Conservation (phyloP, 169 alveolate species). For the Eimeria acervulina region DNA sequence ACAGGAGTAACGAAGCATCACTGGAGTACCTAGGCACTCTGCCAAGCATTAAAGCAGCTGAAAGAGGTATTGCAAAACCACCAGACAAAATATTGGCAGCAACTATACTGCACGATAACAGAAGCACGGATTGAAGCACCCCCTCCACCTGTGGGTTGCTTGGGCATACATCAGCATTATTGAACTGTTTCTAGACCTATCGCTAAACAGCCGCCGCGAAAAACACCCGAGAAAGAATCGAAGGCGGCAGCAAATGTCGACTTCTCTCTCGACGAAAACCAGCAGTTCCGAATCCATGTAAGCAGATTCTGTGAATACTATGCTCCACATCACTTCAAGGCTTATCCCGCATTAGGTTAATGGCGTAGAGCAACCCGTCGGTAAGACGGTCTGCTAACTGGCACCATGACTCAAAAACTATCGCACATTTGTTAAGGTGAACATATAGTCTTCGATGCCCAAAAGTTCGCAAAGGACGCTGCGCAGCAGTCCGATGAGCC, state of each 20-base stretch:
- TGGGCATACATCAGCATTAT: neutral
- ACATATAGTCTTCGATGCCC: slow-evolving; percentile 46
- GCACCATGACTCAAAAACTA: neutral
- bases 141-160: slow-evolving; percentile 79
- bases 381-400: slow-evolving; percentile 38
- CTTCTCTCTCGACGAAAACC: slow-evolving; percentile 64
- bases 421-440: slow-evolving; percentile 5
- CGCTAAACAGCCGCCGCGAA: slow-evolving; percentile 43
- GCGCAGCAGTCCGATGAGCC: slow-evolving; percentile 51
- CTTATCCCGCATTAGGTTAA: slow-evolving; percentile 59
- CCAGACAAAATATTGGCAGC: neutral
- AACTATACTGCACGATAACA: neutral
- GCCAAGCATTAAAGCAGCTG: slow-evolving; percentile 81
- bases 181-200: neutral
- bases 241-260: slow-evolving; percentile 76
- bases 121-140: slow-evolving; percentile 69
- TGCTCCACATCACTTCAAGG: neutral
- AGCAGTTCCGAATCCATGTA: slow-evolving; percentile 66
- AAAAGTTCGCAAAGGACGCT: slow-evolving; percentile 66
- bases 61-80: slow-evolving; percentile 35
- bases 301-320: neutral
- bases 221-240: slow-evolving; percentile 15
- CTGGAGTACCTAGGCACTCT: slow-evolving; percentile 63
- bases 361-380: slow-evolving; percentile 82
- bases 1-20: neutral